A percentile compares a stretch with the other conserved stretches of the same genome.
Evolutionary conservation across 2,329 filamentous ascomycete species (phyloP).

Genomic region (Penicillium sp.): DNA sequence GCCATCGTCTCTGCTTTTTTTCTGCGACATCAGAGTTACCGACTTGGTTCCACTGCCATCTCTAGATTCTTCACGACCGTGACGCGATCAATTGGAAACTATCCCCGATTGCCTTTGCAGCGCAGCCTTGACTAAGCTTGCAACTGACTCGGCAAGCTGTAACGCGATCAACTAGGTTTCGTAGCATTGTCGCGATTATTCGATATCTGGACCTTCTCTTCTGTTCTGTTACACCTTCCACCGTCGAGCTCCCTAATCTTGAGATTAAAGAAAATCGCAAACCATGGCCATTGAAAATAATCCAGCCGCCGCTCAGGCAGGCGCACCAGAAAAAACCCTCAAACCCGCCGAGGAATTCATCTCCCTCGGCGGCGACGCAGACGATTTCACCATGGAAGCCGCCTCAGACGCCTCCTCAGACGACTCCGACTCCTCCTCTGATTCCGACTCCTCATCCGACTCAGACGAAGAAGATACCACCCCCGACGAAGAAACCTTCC

Average conservation of each 20-base stretch:
- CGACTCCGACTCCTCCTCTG: background rate
- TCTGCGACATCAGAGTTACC: background rate
- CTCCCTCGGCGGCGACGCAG: constrained; percentile 4
- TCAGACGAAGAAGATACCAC: background rate
- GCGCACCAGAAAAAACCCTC: background rate
- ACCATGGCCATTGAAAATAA: background rate
- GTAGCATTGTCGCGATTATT: background rate
- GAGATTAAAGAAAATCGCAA: background rate
- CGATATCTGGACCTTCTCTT: background rate
- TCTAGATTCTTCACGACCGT: background rate
- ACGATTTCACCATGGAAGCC: background rate
- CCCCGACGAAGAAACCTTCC: constrained; percentile 25
- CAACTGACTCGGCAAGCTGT: background rate
- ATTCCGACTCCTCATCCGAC: background rate
- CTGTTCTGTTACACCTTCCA: background rate
- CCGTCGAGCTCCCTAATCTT: background rate
- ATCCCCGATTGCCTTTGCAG: background rate
- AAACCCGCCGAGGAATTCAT: constrained; percentile 9
- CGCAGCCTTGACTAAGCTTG: background rate
- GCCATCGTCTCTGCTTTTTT: background rate
- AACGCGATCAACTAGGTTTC: background rate
- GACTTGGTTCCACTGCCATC: background rate
- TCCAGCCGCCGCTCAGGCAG: background rate
- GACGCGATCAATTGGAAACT: background rate
- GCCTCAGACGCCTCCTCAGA: constrained; percentile 5